Conservation (phyloP, 1,284 basidiomycete genomes). For the Apiotrichum sp. region DNA sequence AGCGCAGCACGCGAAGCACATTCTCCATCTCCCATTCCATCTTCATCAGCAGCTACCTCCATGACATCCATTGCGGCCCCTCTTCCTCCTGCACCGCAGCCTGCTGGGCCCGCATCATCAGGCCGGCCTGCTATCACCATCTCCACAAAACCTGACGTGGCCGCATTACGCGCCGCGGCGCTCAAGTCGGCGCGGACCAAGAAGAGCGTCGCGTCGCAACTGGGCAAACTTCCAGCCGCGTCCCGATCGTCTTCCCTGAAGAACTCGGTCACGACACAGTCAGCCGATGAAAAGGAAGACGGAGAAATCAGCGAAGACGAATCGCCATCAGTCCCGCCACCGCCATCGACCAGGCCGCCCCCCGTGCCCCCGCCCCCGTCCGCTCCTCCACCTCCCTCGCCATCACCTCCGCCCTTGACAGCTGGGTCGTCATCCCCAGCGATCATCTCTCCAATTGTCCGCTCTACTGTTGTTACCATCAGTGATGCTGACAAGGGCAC, state of each 20-base stretch:
- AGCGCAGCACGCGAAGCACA: too few relatives aligned
- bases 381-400: not conserved
- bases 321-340: not conserved
- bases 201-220: not conserved
- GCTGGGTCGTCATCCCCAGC: too few relatives aligned
- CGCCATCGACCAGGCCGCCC: not conserved
- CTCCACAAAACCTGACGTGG: conserved; percentile 3
- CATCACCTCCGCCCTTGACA: not conserved
- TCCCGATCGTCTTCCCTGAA: not conserved
- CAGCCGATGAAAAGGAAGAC: conserved; percentile 7
- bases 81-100: too few relatives aligned
- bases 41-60: too few relatives aligned
- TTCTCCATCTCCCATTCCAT: too few relatives aligned
- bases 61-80: too few relatives aligned
- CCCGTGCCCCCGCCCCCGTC: not conserved
- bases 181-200: conserved; percentile 5
- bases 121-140: not conserved
- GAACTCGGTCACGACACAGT: not conserved
- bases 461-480: conserved; percentile 13
- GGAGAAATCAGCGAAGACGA: conserved; percentile 15
- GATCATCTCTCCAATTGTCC: not conserved
- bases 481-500: conserved; percentile 2
- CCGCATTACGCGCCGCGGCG: conserved; percentile 9
- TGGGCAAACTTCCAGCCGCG: too few relatives aligned
- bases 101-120: not conserved